Conservation (phyloP, 2,329 filamentous ascomycete genomes). For the Pseudogymnoascus sp. region DNA sequence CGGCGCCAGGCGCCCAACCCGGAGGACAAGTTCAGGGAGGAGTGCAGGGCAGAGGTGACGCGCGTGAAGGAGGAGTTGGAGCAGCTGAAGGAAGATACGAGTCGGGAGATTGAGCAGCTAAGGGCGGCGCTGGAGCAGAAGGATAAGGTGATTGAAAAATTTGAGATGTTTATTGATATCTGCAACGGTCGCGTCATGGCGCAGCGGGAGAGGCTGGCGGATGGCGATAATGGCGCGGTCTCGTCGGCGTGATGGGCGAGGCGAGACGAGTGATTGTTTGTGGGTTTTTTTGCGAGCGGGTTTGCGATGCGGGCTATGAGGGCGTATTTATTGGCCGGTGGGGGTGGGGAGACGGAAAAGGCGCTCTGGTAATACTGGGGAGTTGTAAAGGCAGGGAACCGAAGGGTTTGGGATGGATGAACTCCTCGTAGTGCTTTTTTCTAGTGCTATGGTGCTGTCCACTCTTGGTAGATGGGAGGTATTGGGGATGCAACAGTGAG, state of each 20-base stretch:
- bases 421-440: neutral
- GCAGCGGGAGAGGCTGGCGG: slow-evolving; percentile 45
- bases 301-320: neutral
- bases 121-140: slow-evolving; percentile 54
- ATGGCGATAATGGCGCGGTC: slow-evolving; percentile 13
- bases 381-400: neutral
- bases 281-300: neutral
- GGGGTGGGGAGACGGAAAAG: neutral
- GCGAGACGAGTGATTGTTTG: neutral
- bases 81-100: slow-evolving; percentile 46
- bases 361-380: neutral
- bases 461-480: neutral
- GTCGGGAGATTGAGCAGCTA: slow-evolving; percentile 50
- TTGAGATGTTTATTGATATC: slow-evolving; percentile 63
- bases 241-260: neutral
- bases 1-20: slow-evolving; percentile 37
- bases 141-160: slow-evolving; percentile 52
- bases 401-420: neutral
- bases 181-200: slow-evolving; percentile 60
- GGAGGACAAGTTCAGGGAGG: slow-evolving; percentile 55
- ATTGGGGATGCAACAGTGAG: neutral
- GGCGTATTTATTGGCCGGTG: slow-evolving; percentile 1
- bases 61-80: slow-evolving; percentile 49
- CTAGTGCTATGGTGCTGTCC: neutral
- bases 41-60: slow-evolving; percentile 51